Percentiles rank a stretch among this genome's conserved stretches.
Conservation (phyloP, 139 green algal genomes). For the Coelastrella sp. region DNA sequence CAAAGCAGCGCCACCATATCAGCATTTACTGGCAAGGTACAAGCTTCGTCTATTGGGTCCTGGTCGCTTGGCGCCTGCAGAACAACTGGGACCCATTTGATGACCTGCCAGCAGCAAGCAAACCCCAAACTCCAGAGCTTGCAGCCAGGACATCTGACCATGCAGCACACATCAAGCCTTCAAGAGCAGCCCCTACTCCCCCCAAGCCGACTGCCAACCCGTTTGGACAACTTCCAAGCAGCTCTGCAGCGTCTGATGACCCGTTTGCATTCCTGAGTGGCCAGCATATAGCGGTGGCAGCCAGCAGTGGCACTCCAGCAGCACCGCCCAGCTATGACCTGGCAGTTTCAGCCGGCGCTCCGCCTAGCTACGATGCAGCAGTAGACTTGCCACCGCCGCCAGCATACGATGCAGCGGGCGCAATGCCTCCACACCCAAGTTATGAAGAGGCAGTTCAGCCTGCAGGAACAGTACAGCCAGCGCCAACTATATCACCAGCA, state of each 20-base stretch:
- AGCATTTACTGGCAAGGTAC: background rate
- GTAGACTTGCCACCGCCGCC: conserved; percentile 14
- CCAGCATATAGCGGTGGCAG: background rate
- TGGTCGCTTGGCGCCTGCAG: background rate
- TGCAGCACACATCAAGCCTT: background rate
- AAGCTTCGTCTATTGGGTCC: background rate
- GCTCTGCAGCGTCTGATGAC: conserved; percentile 15
- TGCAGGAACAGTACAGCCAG: conserved; percentile 21
- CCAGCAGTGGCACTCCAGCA: background rate
- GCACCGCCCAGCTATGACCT: conserved; percentile 14
- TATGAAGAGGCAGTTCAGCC: background rate
- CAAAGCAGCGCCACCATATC: background rate
- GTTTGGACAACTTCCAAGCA: conserved; percentile 22
- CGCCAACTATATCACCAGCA: background rate
- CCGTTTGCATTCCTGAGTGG: background rate
- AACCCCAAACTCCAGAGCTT: background rate
- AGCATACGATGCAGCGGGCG: conserved; percentile 18
- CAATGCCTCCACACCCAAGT: conserved; percentile 9
- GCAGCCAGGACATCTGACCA: background rate
- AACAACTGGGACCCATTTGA: conserved; percentile 29
- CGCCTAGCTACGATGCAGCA: conserved; percentile 26
- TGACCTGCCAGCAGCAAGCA: conserved; percentile 16
- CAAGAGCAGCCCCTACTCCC: background rate
- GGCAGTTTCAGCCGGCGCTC: conserved; percentile 1
- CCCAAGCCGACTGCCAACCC: background rate